Base-by-base conservation (phyloP, 345 rosid genomes). In the Viola odorata region DNA sequence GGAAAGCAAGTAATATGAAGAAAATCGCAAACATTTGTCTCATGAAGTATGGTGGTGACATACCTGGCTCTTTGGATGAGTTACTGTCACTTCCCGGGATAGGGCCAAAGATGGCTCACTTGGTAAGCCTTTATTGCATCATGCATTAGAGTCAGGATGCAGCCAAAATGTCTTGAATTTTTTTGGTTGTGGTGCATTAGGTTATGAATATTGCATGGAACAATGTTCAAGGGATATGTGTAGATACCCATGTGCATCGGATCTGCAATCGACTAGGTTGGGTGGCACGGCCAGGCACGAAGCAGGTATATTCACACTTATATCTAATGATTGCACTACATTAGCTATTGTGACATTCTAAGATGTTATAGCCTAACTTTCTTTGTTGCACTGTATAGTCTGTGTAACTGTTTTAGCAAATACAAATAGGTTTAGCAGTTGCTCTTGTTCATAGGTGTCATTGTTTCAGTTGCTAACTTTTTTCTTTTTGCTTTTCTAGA, bases 201-300 rank as follows among this genome's bases (percentile, higher is more conserved):
- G 94, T 92, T 64, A 89, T 92, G 96, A 85, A 85, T 74, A 62
- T 85, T 62, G 97, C 82, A 0, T 92, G 98, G 98, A 64, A 87
- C 63, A 79, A 84, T 78, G 94, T 85, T 64, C 91, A 85, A 55
- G 98, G 98, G 52, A 89, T 92, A 69, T 92, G 96, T 38, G 97
- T 92, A 45, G 98, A 92, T 71, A 89, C 98, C 39, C 98, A 87
- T 64, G 96, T 89, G 63, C 98, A 89, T 69, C 91, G 97, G 61
- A 92, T 89, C 61, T 77, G 94, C 75, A 92, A 89, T 69, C 79
- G 98, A 59, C 97, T 92, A 60, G 97, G 96, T 51, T 92, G 98
- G 98, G 98, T 92, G 56, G 76, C 83, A 61, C 76, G 74, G 68
- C 76, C 69, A 51, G 87, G 88, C 76, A 79, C 84, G 45, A 84